Base-by-base conservation (phyloP, 2,329 filamentous ascomycete genomes). In the Akanthomyces lecanii region DNA sequence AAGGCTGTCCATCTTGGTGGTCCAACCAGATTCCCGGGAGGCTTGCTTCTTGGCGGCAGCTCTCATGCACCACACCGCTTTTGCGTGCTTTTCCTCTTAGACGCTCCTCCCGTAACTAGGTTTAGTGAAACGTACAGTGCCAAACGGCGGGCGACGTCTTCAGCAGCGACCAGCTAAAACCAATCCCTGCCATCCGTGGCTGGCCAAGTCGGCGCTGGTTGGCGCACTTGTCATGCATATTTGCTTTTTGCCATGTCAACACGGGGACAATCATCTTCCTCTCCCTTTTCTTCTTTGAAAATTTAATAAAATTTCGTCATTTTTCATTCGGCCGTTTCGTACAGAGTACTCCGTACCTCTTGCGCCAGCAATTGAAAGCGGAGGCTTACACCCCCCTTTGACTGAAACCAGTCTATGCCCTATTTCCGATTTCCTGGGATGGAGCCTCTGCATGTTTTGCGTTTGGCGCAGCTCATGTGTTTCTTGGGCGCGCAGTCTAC, bases 371-470 rank as follows among this genome's bases (percentile, higher is more conserved):
- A 33, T 33, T 45, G 4, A 50, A 50, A 28, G 47, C 12, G 11
- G 12, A 50, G 47, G 23, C 23, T 10, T 38, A 38, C 36, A 12
- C n/a, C 23, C 5, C 18, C 10, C 47, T 33, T 33, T 8, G 42
- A 23, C 16, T 60, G 47, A 60, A 44, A 60, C 57, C 57, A 18
- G 38, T 30, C 57, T 60, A 52, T 42, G 47, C 36, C 47, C 23
- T 51, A 25, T 60, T 52, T 60, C 57, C 57, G 57, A 52, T 25
- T 52, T 60, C 36, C 57, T 52, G 57, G 57, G 57, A 18, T 25
- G 12, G 33, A 40, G 56, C n/a, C 40, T 40, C 57, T 51, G 45
- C 47, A 60, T 60, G 57, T 18, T 60, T 44, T 42, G 57, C 57
- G 57, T 60, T 48, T 52, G 36, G 25, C 21, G 3, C 21, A 30